phyloP scores from a whole-genome alignment of 495 filamentous ascomycete genomes.

The Trichoderma asperelloides region DNA sequence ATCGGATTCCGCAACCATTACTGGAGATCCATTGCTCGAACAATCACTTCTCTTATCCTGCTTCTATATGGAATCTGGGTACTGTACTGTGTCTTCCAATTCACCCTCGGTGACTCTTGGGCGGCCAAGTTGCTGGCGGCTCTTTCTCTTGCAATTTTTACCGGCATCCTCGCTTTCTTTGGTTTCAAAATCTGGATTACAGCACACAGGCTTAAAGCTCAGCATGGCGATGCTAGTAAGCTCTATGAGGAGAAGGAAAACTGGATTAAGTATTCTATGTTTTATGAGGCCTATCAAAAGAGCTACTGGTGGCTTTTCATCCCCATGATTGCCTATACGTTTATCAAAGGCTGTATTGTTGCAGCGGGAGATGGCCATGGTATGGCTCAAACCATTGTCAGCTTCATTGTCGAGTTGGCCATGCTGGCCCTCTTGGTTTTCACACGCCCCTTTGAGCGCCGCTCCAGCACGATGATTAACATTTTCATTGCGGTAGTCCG shows the following conservation, averaged over 20 bases:
- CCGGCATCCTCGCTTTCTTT: conserved; percentile 67
- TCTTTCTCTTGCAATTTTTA: conserved; percentile 73
- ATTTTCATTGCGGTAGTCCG: conserved; percentile 88
- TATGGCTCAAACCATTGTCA: conserved; percentile 65
- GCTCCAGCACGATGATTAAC: conserved; percentile 86
- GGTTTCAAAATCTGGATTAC: conserved; percentile 70
- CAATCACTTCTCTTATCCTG: conserved; percentile 84
- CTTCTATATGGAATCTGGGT: conserved; percentile 93
- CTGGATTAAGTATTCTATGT: conserved; percentile 92
- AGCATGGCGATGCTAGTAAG: conserved; percentile 61
- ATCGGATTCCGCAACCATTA: conserved; percentile 88
- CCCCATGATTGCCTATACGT: conserved; percentile 85
- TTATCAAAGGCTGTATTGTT: conserved; percentile 79
- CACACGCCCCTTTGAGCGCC: conserved; percentile 77
- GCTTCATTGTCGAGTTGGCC: conserved; percentile 71
- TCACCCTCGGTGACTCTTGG: conserved; percentile 91
- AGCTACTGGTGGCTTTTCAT: conserved; percentile 97
- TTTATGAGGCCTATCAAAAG: conserved; percentile 91
- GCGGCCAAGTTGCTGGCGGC: conserved; percentile 80
- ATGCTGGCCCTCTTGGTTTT: conserved; percentile 66
- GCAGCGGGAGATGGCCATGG: conserved; percentile 84
- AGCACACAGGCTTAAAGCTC: conserved; percentile 62
- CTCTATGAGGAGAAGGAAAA: conserved; percentile 84
- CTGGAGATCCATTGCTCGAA: conserved; percentile 81
- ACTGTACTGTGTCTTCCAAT: conserved; percentile 92